phyloP scores from a whole-genome alignment of 352 stramenopile species.

The Globisporangium cystogenes region DNA sequence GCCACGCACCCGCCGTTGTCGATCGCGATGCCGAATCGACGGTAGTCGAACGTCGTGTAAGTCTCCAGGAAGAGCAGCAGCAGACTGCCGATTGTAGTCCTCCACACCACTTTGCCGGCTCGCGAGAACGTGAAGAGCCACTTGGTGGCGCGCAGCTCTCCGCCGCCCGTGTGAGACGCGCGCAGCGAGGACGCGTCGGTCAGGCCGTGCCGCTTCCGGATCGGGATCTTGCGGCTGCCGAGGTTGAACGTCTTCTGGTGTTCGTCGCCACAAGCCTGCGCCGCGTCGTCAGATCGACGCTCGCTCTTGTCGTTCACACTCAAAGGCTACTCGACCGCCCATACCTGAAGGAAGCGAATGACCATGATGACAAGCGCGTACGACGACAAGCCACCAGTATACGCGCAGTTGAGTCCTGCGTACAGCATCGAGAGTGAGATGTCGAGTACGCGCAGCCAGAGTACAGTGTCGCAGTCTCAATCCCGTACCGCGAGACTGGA shows the following conservation, averaged over 20 bases:
- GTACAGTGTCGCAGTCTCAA: neutral
- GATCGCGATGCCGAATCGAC: constrained; percentile 71
- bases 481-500: constrained; percentile 45
- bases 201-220: neutral
- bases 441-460: neutral
- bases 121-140: constrained; percentile 70
- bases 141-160: constrained; percentile 18
- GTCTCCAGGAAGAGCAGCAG: constrained; percentile 80
- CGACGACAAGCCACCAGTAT: constrained; percentile 94
- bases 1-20: constrained; percentile 60
- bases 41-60: constrained; percentile 83
- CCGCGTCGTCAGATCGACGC: neutral
- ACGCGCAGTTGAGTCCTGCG: constrained; percentile 89
- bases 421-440: constrained; percentile 18
- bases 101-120: constrained; percentile 53
- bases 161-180: neutral
- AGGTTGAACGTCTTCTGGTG: constrained; percentile 44
- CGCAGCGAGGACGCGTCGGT: neutral
- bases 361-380: constrained; percentile 95
- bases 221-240: neutral
- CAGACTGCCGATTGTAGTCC: constrained; percentile 63
- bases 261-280: constrained; percentile 66
- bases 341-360: constrained; percentile 90
- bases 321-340: neutral
- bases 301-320: neutral